phyloP scores from a whole-genome alignment of 2,329 filamentous ascomycete species.

The Sporothrix schenckii region DNA sequence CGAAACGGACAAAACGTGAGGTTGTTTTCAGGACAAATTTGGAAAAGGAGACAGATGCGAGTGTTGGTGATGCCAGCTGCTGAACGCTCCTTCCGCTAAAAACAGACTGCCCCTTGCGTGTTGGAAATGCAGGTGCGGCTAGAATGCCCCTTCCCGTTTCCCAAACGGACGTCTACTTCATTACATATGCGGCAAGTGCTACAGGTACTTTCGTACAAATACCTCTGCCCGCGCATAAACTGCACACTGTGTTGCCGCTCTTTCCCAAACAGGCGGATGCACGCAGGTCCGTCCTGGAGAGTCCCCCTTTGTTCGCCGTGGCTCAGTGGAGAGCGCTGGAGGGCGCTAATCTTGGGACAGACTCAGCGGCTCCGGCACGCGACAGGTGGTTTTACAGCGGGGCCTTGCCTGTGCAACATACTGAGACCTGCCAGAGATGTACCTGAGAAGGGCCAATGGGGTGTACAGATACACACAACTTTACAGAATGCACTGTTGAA shows the following conservation, averaged over 20 bases:
- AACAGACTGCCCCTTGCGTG: neutral
- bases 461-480: neutral
- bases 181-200: neutral
- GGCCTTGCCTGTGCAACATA: neutral
- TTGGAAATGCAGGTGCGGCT: constrained; percentile 22
- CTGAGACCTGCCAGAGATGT: neutral
- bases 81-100: constrained; percentile 7
- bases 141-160: neutral
- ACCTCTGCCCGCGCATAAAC: neutral
- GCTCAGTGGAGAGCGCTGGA: constrained; percentile 1
- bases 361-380: neutral
- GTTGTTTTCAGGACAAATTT: neutral
- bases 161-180: no score
- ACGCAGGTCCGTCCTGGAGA: constrained; percentile 1
- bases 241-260: constrained; percentile 22
- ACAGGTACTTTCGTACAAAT: no score
- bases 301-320: constrained; percentile 1
- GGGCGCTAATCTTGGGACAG: neutral
- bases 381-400: constrained; percentile 7
- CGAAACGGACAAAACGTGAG: constrained; percentile 4
- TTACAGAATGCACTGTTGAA: neutral
- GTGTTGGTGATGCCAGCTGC: neutral
- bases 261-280: constrained; percentile 18
- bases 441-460: neutral
- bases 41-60: neutral